Evolutionary conservation across 306 rosid genomes (phyloP).

Genomic region (Corylus heterophylla): DNA sequence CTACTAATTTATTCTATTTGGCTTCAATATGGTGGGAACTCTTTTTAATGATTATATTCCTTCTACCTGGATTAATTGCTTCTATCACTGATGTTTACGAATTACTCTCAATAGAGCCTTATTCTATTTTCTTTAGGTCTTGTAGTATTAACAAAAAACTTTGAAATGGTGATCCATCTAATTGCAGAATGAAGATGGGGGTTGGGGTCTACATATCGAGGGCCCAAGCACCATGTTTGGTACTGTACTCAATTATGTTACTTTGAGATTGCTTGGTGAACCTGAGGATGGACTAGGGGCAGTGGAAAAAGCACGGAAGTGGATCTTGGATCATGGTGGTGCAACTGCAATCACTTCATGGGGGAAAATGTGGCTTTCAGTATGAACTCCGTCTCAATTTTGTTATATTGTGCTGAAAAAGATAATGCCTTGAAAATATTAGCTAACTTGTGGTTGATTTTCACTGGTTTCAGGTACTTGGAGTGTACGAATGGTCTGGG

Average conservation of each 20-base stretch:
- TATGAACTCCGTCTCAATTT: constrained; percentile 34
- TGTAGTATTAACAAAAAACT: not conserved
- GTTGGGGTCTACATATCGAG: constrained; percentile 90
- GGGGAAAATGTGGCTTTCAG: constrained; percentile 99
- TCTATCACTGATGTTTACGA: not conserved
- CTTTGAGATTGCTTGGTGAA: constrained; percentile 82
- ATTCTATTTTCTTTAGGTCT: not conserved
- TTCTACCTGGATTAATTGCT: not conserved
- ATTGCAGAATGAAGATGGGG: constrained; percentile 85
- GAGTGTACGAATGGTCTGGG: constrained; percentile 91
- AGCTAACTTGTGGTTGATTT: constrained; percentile 5
- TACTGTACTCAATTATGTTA: constrained; percentile 58
- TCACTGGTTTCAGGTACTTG: constrained; percentile 59
- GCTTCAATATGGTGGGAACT: not conserved
- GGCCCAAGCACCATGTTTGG: constrained; percentile 97
- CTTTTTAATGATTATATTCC: not conserved
- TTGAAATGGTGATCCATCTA: not conserved
- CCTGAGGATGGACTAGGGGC: constrained; percentile 65
- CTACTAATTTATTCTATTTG: not conserved
- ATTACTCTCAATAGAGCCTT: not conserved
- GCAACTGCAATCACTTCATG: constrained; percentile 75
- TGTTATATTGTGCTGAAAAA: constrained; percentile 8
- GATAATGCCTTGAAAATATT: not conserved
- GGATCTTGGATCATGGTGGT: constrained; percentile 89
- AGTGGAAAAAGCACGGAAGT: constrained; percentile 58